Evolutionary conservation across 208 protist genomes (phyloP), one percentile per base, ranked within the genome.

Genomic region (Acanthamoeba healyi): DNA sequence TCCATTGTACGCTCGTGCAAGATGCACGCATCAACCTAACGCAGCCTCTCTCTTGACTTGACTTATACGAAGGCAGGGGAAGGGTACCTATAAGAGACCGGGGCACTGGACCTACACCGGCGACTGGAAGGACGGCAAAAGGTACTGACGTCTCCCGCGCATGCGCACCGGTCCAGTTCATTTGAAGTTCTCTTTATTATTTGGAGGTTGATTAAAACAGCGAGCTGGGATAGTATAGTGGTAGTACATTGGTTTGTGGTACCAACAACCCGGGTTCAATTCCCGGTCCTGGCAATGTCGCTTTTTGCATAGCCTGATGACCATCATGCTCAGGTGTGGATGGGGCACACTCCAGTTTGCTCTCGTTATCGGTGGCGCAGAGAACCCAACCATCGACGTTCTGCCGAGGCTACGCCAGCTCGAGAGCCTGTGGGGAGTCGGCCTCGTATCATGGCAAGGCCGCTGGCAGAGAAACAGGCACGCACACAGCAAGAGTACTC

Each of bases 211-310:
- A 49, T 49, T 4, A 49, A 49, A 49, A 12, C 6, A 36, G 6
- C 34, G 2, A 77, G 84, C 84, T 91, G 84, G 61, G 84, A 38
- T 91, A 91, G 84, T 91, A 91, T 91, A 91, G 84, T 91, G 84
- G 84, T 91, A 91, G 84, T 91, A 91, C 84, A 91, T 91, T 91
- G 84, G 84, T 44, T 91, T 91, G 84, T 91, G 84, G 84, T 91
- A 44, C 84, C 84, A 91, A 91, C 84, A 91, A 91, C 84, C 84
- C 84, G 84, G 84, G 84, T 91, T 91, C 84, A 91, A 91, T 91
- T 91, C 84, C 84, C 84, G 84, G 84, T 38, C 84, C 61, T 72
- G 84, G 84, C 84, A 91, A 36, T 10, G 19, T 49, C 6, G 40
- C 24, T 84, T 40, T 72, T 91, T 91, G 17, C n/a, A n/a, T n/a